A percentile compares a stretch with the other conserved stretches of the same genome.
These are phyloP conservation scores for Physocladia obscura DNA, from an alignment of 192 early-diverging fungal genomes.

Conservation along the genomic window DNA sequence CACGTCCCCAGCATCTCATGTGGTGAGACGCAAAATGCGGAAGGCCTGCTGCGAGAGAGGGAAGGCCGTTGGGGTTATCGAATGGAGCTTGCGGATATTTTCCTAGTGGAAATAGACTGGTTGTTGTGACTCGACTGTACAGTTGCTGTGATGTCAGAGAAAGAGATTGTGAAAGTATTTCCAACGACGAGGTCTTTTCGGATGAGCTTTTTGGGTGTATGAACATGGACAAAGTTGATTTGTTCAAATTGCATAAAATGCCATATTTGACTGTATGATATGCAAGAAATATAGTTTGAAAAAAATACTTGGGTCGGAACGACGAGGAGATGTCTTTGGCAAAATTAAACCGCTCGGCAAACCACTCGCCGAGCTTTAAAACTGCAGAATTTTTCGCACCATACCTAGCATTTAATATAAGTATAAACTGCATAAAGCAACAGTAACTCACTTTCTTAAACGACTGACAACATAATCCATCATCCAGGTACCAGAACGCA, in stretches of 20 bases:
- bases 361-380: constrained; percentile 70
- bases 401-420: too few species aligned
- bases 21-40: constrained; percentile 90
- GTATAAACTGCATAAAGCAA: too few species aligned
- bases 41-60: constrained; percentile 87
- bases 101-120: constrained; percentile 81
- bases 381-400: too few species aligned
- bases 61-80: constrained; percentile 24
- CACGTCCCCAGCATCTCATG: constrained; percentile 98
- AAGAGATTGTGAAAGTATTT: constrained; percentile 69
- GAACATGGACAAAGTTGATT: constrained; percentile 44
- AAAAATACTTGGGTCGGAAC: constrained; percentile 92
- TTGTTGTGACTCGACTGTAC: constrained; percentile 77
- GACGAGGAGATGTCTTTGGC: constrained; percentile 79
- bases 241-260: constrained; percentile 54
- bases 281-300: constrained; percentile 73
- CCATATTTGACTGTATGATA: constrained; percentile 68
- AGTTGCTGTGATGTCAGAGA: constrained; percentile 84
- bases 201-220: constrained; percentile 66
- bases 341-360: constrained; percentile 64
- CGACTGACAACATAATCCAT: constrained; percentile 80
- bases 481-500: constrained; percentile 90
- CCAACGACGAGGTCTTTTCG: constrained; percentile 53
- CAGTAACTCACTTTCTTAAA: constrained; percentile 59
- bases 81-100: constrained; percentile 3